A percentile compares a stretch with the other conserved stretches of the same genome.
Conservation (phyloP, 2,329 filamentous ascomycete genomes). For the Aspergillus fructus region DNA sequence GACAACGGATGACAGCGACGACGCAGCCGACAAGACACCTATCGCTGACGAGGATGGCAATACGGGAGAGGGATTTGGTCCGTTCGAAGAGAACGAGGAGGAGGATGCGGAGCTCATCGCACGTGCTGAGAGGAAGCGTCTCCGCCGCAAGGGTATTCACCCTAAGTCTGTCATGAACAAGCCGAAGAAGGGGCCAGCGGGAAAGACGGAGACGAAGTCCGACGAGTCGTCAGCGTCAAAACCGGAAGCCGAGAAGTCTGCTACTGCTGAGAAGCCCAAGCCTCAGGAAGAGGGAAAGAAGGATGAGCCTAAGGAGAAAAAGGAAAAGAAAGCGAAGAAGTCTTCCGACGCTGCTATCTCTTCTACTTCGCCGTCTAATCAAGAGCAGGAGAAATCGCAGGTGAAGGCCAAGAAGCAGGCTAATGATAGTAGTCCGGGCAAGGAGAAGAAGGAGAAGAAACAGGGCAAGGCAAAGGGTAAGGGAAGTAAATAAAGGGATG, state of each 20-base stretch:
- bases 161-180: constrained; percentile 58
- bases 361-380: neutral
- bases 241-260: constrained; percentile 12
- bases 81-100: constrained; percentile 71
- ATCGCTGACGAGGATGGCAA: constrained; percentile 50
- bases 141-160: constrained; percentile 73
- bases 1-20: constrained; percentile 39
- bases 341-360: neutral
- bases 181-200: constrained; percentile 27
- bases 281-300: constrained; percentile 16
- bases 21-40: constrained; percentile 65
- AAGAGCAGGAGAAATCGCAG: constrained; percentile 14
- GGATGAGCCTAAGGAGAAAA: constrained; percentile 14
- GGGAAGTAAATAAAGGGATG: constrained; percentile 26
- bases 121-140: constrained; percentile 69
- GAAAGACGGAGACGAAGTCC: constrained; percentile 21
- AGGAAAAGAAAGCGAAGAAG: constrained; percentile 16
- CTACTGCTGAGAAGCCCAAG: neutral
- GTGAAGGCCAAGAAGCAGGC: constrained; percentile 21
- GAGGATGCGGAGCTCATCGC: constrained; percentile 67
- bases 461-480: constrained; percentile 13
- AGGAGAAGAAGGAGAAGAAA: constrained; percentile 21
- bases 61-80: constrained; percentile 61
- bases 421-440: constrained; percentile 5
- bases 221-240: constrained; percentile 11